Evolutionary conservation across 495 filamentous ascomycete genomes (phyloP).

Genomic region (Barbatosphaeria neglecta): DNA sequence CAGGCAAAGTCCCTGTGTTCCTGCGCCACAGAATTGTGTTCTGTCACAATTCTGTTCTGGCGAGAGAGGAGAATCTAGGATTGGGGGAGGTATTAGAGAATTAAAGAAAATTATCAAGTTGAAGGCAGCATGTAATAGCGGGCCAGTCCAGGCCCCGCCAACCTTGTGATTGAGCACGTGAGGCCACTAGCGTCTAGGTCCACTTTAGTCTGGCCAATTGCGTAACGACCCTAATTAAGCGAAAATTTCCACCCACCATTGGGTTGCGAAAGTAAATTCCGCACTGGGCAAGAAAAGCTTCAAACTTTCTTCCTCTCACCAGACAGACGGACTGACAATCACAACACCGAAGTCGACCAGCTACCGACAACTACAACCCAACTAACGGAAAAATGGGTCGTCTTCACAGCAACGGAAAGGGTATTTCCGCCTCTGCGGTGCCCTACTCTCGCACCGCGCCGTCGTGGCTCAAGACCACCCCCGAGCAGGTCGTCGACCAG

Average conservation of each 20-base stretch:
- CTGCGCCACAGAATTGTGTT: no score
- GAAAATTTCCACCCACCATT: constrained; percentile 1
- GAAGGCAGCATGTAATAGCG: neutral
- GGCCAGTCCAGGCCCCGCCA: neutral
- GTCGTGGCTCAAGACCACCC: constrained; percentile 84
- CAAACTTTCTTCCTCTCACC: neutral
- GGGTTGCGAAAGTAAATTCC: constrained; percentile 4
- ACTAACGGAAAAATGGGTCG: constrained; percentile 84
- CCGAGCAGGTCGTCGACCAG: constrained; percentile 87
- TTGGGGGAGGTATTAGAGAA: no score
- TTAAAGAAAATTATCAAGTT: neutral
- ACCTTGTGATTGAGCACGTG: neutral
- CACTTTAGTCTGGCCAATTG: neutral
- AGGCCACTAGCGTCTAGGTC: no score
- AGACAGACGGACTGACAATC: no score
- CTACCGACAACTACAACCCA: neutral
- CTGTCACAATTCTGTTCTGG: no score
- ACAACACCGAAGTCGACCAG: constrained; percentile 1
- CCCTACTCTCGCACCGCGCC: constrained; percentile 91
- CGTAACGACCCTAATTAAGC: constrained; percentile 5
- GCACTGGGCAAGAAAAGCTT: neutral
- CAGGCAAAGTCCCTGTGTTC: no score
- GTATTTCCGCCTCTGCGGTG: constrained; percentile 86
- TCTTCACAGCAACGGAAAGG: constrained; percentile 99
- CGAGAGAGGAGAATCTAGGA: no score